A percentile compares a stretch with the other conserved stretches of the same genome.
Evolutionary conservation across 1,284 basidiomycete species (phyloP).

Genomic region (Ceratobasidium sp.): DNA sequence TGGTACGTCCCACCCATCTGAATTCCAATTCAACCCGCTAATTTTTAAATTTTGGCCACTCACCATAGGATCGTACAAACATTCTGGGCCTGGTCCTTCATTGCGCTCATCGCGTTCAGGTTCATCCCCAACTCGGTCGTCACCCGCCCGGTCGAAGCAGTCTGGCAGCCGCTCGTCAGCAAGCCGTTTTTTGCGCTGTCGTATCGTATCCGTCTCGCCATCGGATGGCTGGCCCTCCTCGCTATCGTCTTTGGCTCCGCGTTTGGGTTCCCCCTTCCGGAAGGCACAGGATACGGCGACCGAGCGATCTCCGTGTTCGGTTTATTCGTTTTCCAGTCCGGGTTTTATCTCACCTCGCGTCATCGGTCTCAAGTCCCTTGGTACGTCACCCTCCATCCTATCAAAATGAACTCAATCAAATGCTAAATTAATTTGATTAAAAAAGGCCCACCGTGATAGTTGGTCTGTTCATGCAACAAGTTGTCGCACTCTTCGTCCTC

Average conservation of each 20-base stretch:
- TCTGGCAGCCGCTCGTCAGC: slow-evolving; percentile 75
- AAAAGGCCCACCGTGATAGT: slow-evolving; percentile 83
- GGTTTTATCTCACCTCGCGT: slow-evolving; percentile 75
- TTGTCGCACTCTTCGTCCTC: slow-evolving; percentile 86
- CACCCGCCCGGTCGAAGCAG: slow-evolving; percentile 71
- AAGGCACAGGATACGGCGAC: slow-evolving; percentile 75
- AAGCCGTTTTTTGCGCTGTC: slow-evolving; percentile 79
- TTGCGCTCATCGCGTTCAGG: slow-evolving; percentile 81
- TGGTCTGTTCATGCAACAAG: slow-evolving; percentile 86
- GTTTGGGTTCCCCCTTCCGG: slow-evolving; percentile 77
- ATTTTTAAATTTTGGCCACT: slow-evolving; percentile 12
- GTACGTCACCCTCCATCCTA: slow-evolving; percentile 56
- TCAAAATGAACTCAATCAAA: slow-evolving; percentile 20
- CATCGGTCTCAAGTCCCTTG: slow-evolving; percentile 75
- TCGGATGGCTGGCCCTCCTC: slow-evolving; percentile 81
- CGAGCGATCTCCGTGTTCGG: slow-evolving; percentile 85
- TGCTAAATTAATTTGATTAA: slow-evolving; percentile 45
- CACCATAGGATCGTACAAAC: slow-evolving; percentile 78
- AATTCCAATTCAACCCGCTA: not conserved
- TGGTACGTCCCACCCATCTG: slow-evolving; percentile 64
- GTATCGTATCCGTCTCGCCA: slow-evolving; percentile 65
- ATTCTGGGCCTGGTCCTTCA: slow-evolving; percentile 82
- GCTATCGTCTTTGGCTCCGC: slow-evolving; percentile 84
- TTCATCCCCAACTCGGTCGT: slow-evolving; percentile 79
- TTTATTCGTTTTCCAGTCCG: slow-evolving; percentile 78